These are phyloP conservation scores for Camellia oleifera DNA, from an alignment of 179 eudicot genomes.

Conservation along the genomic window DNA sequence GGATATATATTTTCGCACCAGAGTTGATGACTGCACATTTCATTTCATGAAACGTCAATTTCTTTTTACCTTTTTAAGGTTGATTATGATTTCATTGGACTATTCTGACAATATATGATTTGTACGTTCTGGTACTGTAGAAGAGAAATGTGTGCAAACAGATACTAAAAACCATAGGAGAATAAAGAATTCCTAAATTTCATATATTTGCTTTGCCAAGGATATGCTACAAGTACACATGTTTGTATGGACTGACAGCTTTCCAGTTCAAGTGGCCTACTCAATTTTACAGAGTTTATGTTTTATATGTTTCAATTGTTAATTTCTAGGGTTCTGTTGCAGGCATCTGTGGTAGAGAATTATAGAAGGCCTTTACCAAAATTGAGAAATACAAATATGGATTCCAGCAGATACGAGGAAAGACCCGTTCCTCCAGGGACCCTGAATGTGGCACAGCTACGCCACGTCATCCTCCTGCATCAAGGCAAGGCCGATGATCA, in stretches of 20 bases:
- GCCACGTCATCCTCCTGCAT: slow-evolving; percentile 61
- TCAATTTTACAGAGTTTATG: background rate
- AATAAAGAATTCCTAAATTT: background rate
- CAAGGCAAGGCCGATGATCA: slow-evolving; percentile 72
- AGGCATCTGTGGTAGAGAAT: slow-evolving; percentile 74
- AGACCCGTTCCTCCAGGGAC: slow-evolving; percentile 70
- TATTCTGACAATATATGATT: too few relatives aligned
- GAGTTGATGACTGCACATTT: too few relatives aligned
- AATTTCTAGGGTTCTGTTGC: slow-evolving; percentile 14
- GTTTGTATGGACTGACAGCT: background rate
- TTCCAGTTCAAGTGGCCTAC: background rate
- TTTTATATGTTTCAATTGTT: background rate
- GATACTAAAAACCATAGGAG: background rate
- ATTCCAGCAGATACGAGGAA: slow-evolving; percentile 58
- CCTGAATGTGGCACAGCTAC: slow-evolving; percentile 70
- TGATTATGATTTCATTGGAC: background rate
- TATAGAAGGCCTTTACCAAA: slow-evolving; percentile 74
- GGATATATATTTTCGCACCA: too few relatives aligned
- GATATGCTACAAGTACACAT: background rate
- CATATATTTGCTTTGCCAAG: too few relatives aligned
- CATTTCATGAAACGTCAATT: background rate
- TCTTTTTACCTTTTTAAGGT: background rate
- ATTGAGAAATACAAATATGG: slow-evolving; percentile 58
- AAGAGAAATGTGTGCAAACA: background rate
- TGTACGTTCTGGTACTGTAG: background rate